Evolutionary conservation across 345 rosid genomes (phyloP).

Genomic region (Sonneratia caseolaris): DNA sequence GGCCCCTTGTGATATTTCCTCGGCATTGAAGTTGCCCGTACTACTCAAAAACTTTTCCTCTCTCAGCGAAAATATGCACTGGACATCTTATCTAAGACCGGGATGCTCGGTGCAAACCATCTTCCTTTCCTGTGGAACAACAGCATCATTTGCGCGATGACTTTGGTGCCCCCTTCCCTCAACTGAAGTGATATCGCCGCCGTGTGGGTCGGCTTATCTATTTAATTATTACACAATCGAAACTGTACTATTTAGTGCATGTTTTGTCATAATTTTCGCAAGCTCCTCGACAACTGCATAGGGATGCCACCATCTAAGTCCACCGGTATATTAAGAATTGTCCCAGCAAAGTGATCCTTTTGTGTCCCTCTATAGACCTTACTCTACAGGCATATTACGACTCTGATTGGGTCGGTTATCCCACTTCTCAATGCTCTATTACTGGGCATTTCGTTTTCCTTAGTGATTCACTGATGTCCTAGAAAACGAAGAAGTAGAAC

Average conservation of each 20-base stretch:
- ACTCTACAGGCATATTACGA: neutral
- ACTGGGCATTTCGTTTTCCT: neutral
- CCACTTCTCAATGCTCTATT: neutral
- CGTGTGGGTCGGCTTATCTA: neutral
- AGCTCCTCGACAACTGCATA: neutral
- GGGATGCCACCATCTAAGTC: neutral
- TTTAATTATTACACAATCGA: neutral
- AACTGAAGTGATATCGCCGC: neutral
- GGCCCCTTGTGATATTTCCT: neutral
- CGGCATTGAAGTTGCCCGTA: neutral
- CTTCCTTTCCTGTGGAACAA: neutral
- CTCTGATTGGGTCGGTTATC: slow-evolving; percentile 3
- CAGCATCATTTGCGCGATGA: neutral
- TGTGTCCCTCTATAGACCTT: neutral
- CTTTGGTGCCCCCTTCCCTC: fast-evolving
- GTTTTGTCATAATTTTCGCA: neutral
- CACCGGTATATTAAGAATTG: neutral
- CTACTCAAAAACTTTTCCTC: neutral
- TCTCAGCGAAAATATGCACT: neutral
- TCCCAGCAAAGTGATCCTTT: neutral
- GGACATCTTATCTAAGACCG: neutral
- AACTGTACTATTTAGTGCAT: neutral
- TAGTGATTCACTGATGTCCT: neutral
- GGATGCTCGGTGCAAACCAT: neutral
- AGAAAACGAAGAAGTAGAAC: slow-evolving; percentile 2